A percentile compares a stretch with the other conserved stretches of the same genome.
Evolutionary conservation across 2,329 filamentous ascomycete species (phyloP).

Genomic region (Curvularia sp.): DNA sequence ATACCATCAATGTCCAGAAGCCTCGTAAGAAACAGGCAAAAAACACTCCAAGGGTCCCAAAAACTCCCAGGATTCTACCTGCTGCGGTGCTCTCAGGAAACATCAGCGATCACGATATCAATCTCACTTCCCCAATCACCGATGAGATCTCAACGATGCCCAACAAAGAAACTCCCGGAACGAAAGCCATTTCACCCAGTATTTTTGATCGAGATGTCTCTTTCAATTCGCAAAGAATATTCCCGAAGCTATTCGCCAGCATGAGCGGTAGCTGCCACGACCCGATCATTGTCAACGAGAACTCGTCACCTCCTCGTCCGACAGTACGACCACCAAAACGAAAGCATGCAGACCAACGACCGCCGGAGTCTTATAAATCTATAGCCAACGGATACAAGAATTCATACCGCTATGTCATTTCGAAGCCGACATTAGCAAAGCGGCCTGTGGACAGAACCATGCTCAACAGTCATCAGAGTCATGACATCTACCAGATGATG

Average conservation of each 20-base stretch:
- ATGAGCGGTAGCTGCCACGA: slow-evolving; percentile 28
- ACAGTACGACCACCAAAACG: slow-evolving; percentile 1
- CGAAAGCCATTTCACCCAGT: not conserved
- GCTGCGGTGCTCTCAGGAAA: not conserved
- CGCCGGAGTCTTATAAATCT: slow-evolving; percentile 21
- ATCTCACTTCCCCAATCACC: slow-evolving; percentile 20
- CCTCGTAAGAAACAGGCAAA: not conserved
- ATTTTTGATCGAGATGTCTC: not conserved
- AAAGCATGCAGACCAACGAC: not conserved
- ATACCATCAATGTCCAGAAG: slow-evolving; percentile 4
- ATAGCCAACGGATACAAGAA: slow-evolving; percentile 18
- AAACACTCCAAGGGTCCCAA: not conserved
- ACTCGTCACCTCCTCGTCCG: slow-evolving; percentile 17
- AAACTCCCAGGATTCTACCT: not conserved
- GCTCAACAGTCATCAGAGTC: slow-evolving; percentile 23
- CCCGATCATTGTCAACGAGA: slow-evolving; percentile 36
- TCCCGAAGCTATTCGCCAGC: slow-evolving; percentile 1
- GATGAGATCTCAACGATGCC: not conserved
- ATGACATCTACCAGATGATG: slow-evolving; percentile 28
- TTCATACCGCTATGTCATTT: slow-evolving; percentile 17
- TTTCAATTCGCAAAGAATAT: slow-evolving; percentile 5
- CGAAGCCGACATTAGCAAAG: slow-evolving; percentile 12
- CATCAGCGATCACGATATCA: slow-evolving; percentile 21
- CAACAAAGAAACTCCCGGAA: not conserved
- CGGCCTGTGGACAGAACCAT: slow-evolving; percentile 17